Conservation (phyloP, 2,329 filamentous ascomycete genomes). For the Talaromyces islandicus region DNA sequence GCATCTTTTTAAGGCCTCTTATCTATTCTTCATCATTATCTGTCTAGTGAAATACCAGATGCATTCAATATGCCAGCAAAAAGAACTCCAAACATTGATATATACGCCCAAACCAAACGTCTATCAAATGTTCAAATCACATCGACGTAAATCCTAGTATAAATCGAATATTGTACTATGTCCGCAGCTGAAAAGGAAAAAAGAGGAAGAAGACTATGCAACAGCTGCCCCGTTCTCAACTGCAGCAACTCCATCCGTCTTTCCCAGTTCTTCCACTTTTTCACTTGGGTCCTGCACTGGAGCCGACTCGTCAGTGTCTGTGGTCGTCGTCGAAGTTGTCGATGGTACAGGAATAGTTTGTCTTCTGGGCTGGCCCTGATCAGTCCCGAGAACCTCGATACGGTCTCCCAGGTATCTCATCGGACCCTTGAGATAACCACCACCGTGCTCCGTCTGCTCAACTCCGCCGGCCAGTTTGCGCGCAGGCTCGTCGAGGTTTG, state of each 20-base stretch:
- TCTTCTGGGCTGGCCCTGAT: conserved; percentile 27
- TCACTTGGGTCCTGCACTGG: background rate
- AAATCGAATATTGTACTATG: background rate
- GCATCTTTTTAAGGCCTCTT: too few species aligned
- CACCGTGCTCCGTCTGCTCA: conserved; percentile 20
- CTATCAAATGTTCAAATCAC: background rate
- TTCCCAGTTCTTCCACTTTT: conserved; percentile 5
- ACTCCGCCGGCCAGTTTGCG: conserved; percentile 26
- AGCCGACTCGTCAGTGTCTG: background rate
- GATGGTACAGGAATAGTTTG: conserved; percentile 19
- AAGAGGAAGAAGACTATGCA: background rate
- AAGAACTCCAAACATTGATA: background rate
- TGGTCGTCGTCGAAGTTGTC: background rate
- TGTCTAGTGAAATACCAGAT: background rate
- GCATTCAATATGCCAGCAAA: background rate
- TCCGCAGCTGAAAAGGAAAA: background rate
- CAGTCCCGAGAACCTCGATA: conserved; percentile 28
- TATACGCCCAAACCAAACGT: background rate
- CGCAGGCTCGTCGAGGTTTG: conserved; percentile 57
- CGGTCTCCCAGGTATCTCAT: conserved; percentile 28
- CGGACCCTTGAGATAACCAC: conserved; percentile 27
- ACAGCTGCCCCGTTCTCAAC: background rate
- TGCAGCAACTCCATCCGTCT: background rate
- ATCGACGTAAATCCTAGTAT: background rate
- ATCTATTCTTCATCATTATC: background rate